These are phyloP conservation scores for Abortiporus biennis DNA, from an alignment of 1,284 basidiomycete species.

Conservation along the genomic window DNA sequence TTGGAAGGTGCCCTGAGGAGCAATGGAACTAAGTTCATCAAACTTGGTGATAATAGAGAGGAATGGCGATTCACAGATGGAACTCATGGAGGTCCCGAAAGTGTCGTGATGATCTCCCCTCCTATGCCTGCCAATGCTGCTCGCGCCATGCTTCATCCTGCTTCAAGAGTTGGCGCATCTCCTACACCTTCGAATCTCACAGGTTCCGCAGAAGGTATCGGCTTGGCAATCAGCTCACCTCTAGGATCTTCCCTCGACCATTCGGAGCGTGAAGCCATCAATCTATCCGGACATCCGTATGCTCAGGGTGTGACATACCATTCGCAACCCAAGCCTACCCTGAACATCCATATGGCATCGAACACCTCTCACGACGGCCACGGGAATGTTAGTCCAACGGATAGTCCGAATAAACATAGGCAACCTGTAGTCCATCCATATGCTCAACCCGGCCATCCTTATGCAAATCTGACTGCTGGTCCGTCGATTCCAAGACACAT, in stretches of 20 bases:
- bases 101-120: constrained; percentile 18
- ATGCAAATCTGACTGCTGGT: constrained; percentile 18
- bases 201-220: constrained; percentile 36
- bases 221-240: constrained; percentile 64
- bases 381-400: constrained; percentile 13
- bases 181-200: constrained; percentile 26
- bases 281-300: constrained; percentile 51
- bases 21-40: constrained; percentile 38
- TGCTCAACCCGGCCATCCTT: constrained; percentile 28
- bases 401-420: constrained; percentile 41
- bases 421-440: constrained; percentile 36
- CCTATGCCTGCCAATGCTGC: constrained; percentile 13
- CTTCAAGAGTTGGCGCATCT: constrained; percentile 15
- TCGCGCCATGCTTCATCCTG: constrained; percentile 10
- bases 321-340: constrained; percentile 8
- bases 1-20: constrained; percentile 37
- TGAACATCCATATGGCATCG: too few relatives aligned
- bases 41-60: constrained; percentile 22
- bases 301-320: constrained; percentile 38
- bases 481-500: constrained; percentile 4
- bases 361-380: constrained; percentile 22
- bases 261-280: constrained; percentile 29
- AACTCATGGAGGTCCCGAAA: constrained; percentile 9
- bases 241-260: constrained; percentile 28
- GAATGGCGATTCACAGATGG: neutral